Percentiles rank a stretch among this genome's conserved stretches.
Conservation (phyloP, 2,329 filamentous ascomycete genomes). For the Trichoderma oligosporum region DNA sequence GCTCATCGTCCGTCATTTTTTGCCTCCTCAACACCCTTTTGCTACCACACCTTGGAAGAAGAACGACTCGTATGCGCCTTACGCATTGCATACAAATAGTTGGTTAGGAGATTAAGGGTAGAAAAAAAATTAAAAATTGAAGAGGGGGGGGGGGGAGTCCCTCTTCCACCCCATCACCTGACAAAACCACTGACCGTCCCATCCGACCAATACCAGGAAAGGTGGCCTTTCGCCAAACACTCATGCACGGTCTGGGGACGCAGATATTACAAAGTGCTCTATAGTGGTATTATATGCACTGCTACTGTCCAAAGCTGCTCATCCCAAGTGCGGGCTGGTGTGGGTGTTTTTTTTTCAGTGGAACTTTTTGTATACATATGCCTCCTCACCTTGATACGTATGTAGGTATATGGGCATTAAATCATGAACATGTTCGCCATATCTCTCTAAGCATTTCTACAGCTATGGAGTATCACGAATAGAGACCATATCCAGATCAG, state of each 20-base stretch:
- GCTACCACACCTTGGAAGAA: background rate
- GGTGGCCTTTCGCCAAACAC: background rate
- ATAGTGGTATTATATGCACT: background rate
- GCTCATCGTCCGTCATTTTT: slow-evolving; percentile 4
- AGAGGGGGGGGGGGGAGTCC: too few species aligned
- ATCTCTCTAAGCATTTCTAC: background rate
- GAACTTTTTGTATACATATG: background rate
- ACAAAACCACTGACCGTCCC: background rate
- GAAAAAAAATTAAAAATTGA: too few species aligned
- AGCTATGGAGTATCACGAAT: background rate
- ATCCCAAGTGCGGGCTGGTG: background rate
- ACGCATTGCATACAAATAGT: too few species aligned
- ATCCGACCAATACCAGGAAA: background rate
- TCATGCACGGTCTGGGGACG: background rate
- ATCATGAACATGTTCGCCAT: background rate
- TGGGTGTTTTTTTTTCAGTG: background rate
- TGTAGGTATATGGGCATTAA: background rate
- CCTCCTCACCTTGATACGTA: background rate
- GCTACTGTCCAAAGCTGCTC: background rate
- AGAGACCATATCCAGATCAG: slow-evolving; percentile 9
- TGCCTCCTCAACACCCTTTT: slow-evolving; percentile 1
- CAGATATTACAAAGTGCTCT: background rate
- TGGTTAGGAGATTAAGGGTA: too few species aligned
- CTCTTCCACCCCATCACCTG: slow-evolving; percentile 8
- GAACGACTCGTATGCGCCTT: too few species aligned